phyloP scores from a whole-genome alignment of 441 rosid species.

The Omphalea diandra region DNA sequence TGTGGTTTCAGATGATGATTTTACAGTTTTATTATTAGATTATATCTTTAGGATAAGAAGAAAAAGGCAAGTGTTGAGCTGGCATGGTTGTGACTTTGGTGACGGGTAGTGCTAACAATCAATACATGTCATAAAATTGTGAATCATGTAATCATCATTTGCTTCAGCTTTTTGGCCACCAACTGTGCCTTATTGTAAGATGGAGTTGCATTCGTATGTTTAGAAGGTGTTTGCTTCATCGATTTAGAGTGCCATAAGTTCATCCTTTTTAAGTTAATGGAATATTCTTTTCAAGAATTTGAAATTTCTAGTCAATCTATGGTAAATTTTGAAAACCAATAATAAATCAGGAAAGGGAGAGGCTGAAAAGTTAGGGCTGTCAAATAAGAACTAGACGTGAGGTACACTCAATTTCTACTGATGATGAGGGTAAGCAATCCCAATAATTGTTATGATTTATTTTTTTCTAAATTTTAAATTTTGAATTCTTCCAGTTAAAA shows the following conservation, averaged over 20 bases:
- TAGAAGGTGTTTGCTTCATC: conserved; percentile 47
- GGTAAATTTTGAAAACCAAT: background rate
- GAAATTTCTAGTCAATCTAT: background rate
- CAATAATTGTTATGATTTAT: background rate
- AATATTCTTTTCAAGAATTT: background rate
- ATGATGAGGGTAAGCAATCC: conserved; percentile 38
- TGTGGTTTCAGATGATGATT: too few species aligned
- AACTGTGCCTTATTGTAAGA: conserved; percentile 80
- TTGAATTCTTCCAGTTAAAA: too few species aligned
- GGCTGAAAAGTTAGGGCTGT: conserved; percentile 64
- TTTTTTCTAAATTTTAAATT: background rate
- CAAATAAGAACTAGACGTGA: conserved; percentile 55
- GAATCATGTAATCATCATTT: conserved; percentile 83
- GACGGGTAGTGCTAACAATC: too few species aligned
- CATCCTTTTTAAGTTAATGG: background rate
- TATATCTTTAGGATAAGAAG: too few species aligned
- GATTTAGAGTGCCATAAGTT: background rate
- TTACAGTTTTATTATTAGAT: too few species aligned
- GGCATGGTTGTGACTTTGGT: too few species aligned
- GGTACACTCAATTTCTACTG: conserved; percentile 47
- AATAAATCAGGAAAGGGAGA: conserved; percentile 54
- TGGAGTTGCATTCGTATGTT: conserved; percentile 60
- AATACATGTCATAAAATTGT: too few species aligned
- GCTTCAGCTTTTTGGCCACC: conserved; percentile 89
- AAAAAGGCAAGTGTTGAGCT: too few species aligned